Base-by-base conservation (phyloP, 805 yeast genomes). In the Yarrowia deformans region DNA sequence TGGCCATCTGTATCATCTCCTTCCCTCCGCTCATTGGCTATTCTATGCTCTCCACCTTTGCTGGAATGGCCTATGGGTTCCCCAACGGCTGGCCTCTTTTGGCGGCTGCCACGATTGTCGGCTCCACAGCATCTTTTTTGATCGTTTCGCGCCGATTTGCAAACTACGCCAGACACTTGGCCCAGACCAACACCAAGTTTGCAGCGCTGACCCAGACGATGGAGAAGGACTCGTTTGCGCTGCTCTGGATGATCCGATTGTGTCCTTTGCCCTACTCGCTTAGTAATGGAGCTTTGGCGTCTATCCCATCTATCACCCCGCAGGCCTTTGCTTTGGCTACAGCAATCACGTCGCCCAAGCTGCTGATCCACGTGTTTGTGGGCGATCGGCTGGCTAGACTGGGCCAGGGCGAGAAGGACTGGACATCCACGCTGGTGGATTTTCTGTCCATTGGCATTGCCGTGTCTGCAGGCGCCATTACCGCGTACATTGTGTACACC, bases 221-320 rank as follows among this genome's bases (percentile, higher is more conserved):
- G 70, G 96, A 91, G 70, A 85, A 86, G 69, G 88, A 89, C 72
- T 85, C 87, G 70, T 84, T 93, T 69, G 77, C 87, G 72, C 78
- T 95, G 32, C 78, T 94, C 67, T 85, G 90, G 67, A 81, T 94
- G 75, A 84, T 94, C 37, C 82, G 98, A 69, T 78, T 94, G 69
- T 92, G 97, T 73, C 99, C 99, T 0, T 84, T 94, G 74, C 98
- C 98, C 0, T 95, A 93, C 76, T 92, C 97, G 2, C 80, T 94
- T 40, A 89, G 95, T 0, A 94, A 94, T 75, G 98, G 97, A 4
- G 98, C 97, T 0, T 82, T 95, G 72, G 95, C 97, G 10, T 89
- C 96, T 1, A 85, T 94, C 14, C 97, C 96, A 0, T 90, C 91
- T 18, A 83, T 94, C 13, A 81, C 88, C 0, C 79, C 88, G 1